These are phyloP conservation scores for Penicillium psychrofluorescens DNA, from an alignment of 495 filamentous ascomycete genomes.

Conservation along the genomic window DNA sequence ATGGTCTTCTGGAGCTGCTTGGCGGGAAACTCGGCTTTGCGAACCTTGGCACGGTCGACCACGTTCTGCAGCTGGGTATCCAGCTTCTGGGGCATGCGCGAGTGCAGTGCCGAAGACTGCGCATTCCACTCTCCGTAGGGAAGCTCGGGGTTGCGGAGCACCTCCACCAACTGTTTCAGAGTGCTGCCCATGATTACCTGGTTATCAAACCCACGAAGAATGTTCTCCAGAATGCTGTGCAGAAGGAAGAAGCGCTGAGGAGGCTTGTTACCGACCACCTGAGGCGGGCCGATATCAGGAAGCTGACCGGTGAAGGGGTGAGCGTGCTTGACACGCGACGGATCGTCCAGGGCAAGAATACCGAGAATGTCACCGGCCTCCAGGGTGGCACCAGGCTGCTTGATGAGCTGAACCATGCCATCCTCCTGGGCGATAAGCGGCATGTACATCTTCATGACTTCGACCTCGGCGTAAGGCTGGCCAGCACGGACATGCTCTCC, in stretches of 20 bases:
- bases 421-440: slow-evolving; percentile 95
- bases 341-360: slow-evolving; percentile 93
- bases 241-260: slow-evolving; percentile 77
- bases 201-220: slow-evolving; percentile 92
- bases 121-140: slow-evolving; percentile 96
- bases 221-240: slow-evolving; percentile 75
- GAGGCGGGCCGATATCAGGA: slow-evolving; percentile 77
- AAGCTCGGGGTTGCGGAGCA: slow-evolving; percentile 81
- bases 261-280: slow-evolving; percentile 84
- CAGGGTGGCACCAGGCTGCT: slow-evolving; percentile 96
- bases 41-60: slow-evolving; percentile 69
- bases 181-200: slow-evolving; percentile 89
- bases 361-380: slow-evolving; percentile 98
- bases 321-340: slow-evolving; percentile 91
- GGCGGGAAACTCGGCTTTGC: slow-evolving; percentile 84
- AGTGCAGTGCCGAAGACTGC: slow-evolving; percentile 89
- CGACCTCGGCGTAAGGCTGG: slow-evolving; percentile 92
- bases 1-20: slow-evolving; percentile 81
- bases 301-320: slow-evolving; percentile 93
- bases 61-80: slow-evolving; percentile 73
- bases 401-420: slow-evolving; percentile 95
- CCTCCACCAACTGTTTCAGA: slow-evolving; percentile 81
- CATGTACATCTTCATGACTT: slow-evolving; percentile 99
- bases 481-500: slow-evolving; percentile 91
- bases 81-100: slow-evolving; percentile 91